Percentiles rank a stretch among this genome's conserved stretches.
Conservation (phyloP, 768 basidiomycete species). For the Termitomyces sp. region DNA sequence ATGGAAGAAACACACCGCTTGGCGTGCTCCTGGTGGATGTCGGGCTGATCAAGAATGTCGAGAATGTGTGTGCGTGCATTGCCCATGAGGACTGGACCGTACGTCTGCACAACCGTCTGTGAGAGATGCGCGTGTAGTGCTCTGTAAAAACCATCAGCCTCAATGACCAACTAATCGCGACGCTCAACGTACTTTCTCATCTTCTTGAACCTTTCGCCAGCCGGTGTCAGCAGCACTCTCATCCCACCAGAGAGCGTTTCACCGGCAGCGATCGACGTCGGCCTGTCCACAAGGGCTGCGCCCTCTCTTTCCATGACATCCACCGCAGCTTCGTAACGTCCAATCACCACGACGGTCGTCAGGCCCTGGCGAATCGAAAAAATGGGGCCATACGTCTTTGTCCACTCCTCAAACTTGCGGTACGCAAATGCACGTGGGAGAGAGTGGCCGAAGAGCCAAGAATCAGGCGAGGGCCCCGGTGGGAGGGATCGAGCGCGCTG, state of each 20-base stretch:
- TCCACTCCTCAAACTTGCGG: conserved; percentile 53
- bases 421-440: conserved; percentile 38
- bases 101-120: conserved; percentile 42
- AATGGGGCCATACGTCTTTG: conserved; percentile 54
- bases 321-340: conserved; percentile 48
- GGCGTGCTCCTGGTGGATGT: conserved; percentile 48
- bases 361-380: conserved; percentile 51
- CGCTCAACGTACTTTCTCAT: conserved; percentile 40
- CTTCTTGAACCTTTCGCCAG: conserved; percentile 55
- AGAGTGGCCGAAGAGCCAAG: conserved; percentile 31
- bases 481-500: conserved; percentile 27
- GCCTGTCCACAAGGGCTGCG: conserved; percentile 49
- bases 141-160: conserved; percentile 20
- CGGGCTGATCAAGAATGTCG: conserved; percentile 36
- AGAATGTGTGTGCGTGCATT: conserved; percentile 37
- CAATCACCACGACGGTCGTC: conserved; percentile 38
- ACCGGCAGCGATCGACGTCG: conserved; percentile 49
- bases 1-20: conserved; percentile 20
- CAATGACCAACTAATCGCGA: not conserved
- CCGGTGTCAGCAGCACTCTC: conserved; percentile 48
- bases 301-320: conserved; percentile 68
- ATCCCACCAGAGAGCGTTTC: conserved; percentile 56
- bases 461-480: conserved; percentile 36
- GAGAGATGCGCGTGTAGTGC: conserved; percentile 57
- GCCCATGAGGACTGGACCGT: conserved; percentile 43